Evolutionary conservation across 2,329 filamentous ascomycete species (phyloP).

Genomic region (Fusarium succisae): DNA sequence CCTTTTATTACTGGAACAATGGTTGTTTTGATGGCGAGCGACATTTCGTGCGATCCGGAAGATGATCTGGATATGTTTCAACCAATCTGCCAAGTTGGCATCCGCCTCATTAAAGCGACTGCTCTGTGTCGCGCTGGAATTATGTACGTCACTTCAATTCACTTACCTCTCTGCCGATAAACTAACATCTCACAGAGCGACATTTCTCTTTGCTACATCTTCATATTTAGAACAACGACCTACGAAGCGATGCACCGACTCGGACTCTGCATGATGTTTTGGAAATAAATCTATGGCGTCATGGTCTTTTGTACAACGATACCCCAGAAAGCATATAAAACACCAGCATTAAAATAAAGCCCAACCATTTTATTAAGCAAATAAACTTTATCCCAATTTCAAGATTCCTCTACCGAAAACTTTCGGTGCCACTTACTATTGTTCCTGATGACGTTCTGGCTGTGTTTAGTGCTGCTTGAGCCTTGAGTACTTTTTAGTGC

Average conservation of each 20-base stretch:
- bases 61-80: slow-evolving; percentile 23
- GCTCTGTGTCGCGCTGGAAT: slow-evolving; percentile 29
- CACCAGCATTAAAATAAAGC: neutral
- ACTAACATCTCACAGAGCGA: slow-evolving; percentile 11
- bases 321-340: slow-evolving; percentile 5
- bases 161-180: neutral
- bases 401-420: neutral
- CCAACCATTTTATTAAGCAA: neutral
- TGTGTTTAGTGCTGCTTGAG: neutral
- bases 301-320: slow-evolving; percentile 23
- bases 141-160: slow-evolving; percentile 5
- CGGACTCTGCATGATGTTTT: neutral
- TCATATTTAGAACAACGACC: slow-evolving; percentile 24
- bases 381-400: neutral
- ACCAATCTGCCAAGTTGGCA: slow-evolving; percentile 28
- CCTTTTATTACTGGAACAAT: slow-evolving; percentile 15
- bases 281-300: slow-evolving; percentile 20
- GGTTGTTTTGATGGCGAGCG: slow-evolving; percentile 28
- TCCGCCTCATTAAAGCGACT: slow-evolving; percentile 29
- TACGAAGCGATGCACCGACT: neutral
- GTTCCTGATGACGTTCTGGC: neutral
- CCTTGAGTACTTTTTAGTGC: neutral
- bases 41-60: slow-evolving; percentile 29
- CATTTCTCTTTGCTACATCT: slow-evolving; percentile 29
- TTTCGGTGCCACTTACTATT: neutral